These are phyloP conservation scores for Citrus maxima DNA, from an alignment of 345 rosid species.

Conservation along the genomic window DNA sequence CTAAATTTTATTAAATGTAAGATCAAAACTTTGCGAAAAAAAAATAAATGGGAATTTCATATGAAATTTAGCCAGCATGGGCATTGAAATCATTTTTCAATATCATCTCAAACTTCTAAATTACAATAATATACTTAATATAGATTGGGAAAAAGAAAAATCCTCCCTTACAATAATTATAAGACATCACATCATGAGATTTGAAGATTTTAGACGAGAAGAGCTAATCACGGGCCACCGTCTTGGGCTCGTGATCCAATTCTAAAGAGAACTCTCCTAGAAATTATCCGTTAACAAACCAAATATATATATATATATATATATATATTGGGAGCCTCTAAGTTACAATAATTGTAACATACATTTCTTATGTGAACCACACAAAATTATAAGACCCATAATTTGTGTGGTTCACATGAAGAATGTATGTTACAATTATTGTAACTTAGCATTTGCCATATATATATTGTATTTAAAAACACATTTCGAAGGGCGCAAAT, in stretches of 20 bases:
- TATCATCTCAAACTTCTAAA: not conserved
- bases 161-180: not conserved
- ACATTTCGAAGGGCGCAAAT: not conserved
- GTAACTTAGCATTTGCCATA: too few relatives aligned
- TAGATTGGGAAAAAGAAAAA: too few relatives aligned
- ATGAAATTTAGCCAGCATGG: not conserved
- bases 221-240: not conserved
- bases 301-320: not conserved
- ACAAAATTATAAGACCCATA: too few relatives aligned
- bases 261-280: not conserved
- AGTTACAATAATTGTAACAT: too few relatives aligned
- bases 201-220: not conserved
- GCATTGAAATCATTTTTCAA: not conserved
- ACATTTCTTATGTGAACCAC: too few relatives aligned
- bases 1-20: too few relatives aligned
- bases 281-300: not conserved
- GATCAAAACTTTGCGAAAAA: too few relatives aligned
- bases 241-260: not conserved
- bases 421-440: too few relatives aligned
- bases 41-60: not conserved
- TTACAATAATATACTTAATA: not conserved
- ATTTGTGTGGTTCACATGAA: too few relatives aligned
- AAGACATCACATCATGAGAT: not conserved
- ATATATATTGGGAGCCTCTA: too few relatives aligned
- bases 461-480: not conserved